These are phyloP conservation scores for Aspergillus clavatus DNA, from an alignment of 2,329 filamentous ascomycete genomes.

Conservation along the genomic window DNA sequence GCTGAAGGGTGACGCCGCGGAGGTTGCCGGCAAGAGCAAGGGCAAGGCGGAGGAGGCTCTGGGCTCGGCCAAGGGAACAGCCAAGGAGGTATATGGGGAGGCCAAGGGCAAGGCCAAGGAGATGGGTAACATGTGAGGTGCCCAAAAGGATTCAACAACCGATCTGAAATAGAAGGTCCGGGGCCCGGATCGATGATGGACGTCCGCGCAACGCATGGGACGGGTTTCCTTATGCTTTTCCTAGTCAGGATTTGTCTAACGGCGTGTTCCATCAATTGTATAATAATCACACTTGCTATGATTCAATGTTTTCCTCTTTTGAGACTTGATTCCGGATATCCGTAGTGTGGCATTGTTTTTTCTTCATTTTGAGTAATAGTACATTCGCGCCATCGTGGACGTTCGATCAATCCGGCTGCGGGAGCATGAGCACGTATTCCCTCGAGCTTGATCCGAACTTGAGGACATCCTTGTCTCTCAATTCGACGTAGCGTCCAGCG, in stretches of 20 bases:
- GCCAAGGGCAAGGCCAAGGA: constrained; percentile 25
- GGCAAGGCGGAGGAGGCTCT: constrained; percentile 13
- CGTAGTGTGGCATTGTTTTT: not conserved
- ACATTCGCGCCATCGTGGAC: not conserved
- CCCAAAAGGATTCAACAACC: constrained; percentile 2
- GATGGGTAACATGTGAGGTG: constrained; percentile 12
- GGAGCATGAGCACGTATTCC: constrained; percentile 94
- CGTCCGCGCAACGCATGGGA: not conserved
- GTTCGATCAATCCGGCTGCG: constrained; percentile 31
- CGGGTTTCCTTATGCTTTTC: not conserved
- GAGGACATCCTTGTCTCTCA: constrained; percentile 83
- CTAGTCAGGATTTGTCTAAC: not conserved
- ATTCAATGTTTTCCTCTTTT: not conserved
- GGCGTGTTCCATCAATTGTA: not conserved
- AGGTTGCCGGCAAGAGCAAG: constrained; percentile 9
- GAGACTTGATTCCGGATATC: not conserved
- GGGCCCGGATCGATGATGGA: not conserved
- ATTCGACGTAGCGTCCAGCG: constrained; percentile 74
- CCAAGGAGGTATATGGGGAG: constrained; percentile 11
- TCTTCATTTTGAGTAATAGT: not conserved
- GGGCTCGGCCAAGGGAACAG: constrained; percentile 15
- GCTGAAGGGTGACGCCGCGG: constrained; percentile 20
- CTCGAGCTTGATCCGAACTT: constrained; percentile 81
- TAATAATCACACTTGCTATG: not conserved
- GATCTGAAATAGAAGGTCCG: not conserved